Base-by-base conservation (phyloP, 495 filamentous ascomycete species). In the Daldinia bambusicola region DNA sequence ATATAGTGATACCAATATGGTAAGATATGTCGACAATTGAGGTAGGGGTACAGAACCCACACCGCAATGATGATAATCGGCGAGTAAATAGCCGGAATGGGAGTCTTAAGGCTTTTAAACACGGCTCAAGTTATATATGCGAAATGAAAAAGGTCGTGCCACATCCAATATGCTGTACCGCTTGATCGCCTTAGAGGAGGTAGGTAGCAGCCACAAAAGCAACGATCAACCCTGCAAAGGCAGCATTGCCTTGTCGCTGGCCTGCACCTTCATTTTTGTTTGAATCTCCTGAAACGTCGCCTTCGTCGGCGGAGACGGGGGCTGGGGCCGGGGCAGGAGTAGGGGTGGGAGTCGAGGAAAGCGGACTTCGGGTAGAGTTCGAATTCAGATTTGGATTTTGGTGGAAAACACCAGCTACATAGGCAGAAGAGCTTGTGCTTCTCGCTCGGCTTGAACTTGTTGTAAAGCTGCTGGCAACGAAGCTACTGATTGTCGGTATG, bases 121-220 rank as follows among this genome's bases (percentile, higher is more conserved):
- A 31, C 18, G 16, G 16, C 26, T 34, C 16, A 41, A 40, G 34
- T 66, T 66, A 62, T 52, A n/a, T 40, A 63, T 20, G 22, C 30
- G 52, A 62, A 66, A 45, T 37, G 9, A 61, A 57, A 50, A 43
- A 45, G 40, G 51, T 61, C 37, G 48, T 22, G 52, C 30, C 55
- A 37, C 48, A 48, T 22, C 20, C 22, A 20, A 31, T 30, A 53
- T 36, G 26, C 5, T 38, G 36, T n/a, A 16, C 43, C 9, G 9
- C 26, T 40, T 38, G 22, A 10, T 26, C 4, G 32, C 45, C 36
- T 79, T 62, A 85, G 30, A 81, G 77, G 30, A 85, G 70, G 40
- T 79, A 82, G 40, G 78, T 77, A 4, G 82, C 82, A 18, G 82
- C 83, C 13, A 85, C 76, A 6, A 84, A 75, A 55, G 83, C 83